A percentile compares a stretch with the other conserved stretches of the same genome.
phyloP scores from a whole-genome alignment of 805 yeast species.

The Yamadazyma sp. region DNA sequence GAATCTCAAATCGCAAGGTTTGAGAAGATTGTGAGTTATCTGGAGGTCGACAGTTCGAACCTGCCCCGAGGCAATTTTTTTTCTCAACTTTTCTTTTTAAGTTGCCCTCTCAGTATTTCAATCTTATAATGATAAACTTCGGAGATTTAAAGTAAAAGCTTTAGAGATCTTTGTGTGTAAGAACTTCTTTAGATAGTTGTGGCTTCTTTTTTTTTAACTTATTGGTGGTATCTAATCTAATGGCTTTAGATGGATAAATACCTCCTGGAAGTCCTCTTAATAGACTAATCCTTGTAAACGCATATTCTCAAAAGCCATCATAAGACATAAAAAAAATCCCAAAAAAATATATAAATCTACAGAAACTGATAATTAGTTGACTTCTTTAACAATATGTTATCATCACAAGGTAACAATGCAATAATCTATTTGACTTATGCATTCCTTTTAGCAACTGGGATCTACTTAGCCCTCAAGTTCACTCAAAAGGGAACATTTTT shows the following conservation, averaged over 20 bases:
- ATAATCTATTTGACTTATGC: slow-evolving; percentile 40
- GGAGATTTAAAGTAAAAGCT: no score
- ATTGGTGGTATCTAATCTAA: background rate
- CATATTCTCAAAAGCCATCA: background rate
- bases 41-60: slow-evolving; percentile 48
- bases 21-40: slow-evolving; percentile 26
- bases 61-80: slow-evolving; percentile 40
- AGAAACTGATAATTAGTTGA: no score
- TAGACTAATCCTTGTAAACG: slow-evolving; percentile 2
- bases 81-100: no score
- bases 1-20: background rate
- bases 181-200: no score
- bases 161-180: no score
- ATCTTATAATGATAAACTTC: no score
- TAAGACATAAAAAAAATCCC: background rate
- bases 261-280: no score
- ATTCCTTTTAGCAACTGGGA: slow-evolving; percentile 38
- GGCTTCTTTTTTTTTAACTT: slow-evolving; percentile 3
- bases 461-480: slow-evolving; percentile 53
- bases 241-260: no score
- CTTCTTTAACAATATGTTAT: slow-evolving; percentile 13
- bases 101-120: no score
- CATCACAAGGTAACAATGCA: slow-evolving; percentile 42
- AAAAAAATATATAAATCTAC: background rate
- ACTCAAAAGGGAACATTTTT: slow-evolving; percentile 57